Evolutionary conservation across 2,329 filamentous ascomycete species (phyloP).

Genomic region (Stemphylium beticola): DNA sequence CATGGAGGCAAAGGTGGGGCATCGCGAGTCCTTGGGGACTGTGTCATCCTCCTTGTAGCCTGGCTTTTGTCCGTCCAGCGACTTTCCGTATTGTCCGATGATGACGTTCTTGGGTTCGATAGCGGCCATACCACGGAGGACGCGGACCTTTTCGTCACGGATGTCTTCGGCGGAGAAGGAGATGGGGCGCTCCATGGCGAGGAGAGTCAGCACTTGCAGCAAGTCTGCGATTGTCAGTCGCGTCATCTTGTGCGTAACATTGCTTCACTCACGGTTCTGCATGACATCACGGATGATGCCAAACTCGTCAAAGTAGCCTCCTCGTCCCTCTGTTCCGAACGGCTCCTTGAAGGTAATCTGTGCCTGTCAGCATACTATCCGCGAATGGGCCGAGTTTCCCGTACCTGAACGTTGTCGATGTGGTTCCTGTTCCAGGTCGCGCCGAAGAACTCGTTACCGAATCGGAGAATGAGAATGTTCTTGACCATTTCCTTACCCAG

Average conservation of each 20-base stretch:
- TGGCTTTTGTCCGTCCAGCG: slow-evolving; percentile 93
- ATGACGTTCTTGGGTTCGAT: slow-evolving; percentile 99
- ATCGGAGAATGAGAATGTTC: slow-evolving; percentile 97
- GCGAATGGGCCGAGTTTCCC: slow-evolving; percentile 3
- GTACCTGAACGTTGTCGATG: slow-evolving; percentile 93
- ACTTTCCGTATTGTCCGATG: slow-evolving; percentile 97
- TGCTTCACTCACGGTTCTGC: slow-evolving; percentile 77
- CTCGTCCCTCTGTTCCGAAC: slow-evolving; percentile 96
- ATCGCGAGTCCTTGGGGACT: slow-evolving; percentile 94
- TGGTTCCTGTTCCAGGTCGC: slow-evolving; percentile 99
- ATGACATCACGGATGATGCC: slow-evolving; percentile 99
- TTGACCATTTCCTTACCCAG: slow-evolving; percentile 99
- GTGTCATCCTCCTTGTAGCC: slow-evolving; percentile 99
- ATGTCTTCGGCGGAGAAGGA: slow-evolving; percentile 99
- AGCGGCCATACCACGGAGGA: slow-evolving; percentile 87
- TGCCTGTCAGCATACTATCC: slow-evolving; percentile 15
- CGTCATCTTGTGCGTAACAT: neutral
- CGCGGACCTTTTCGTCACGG: slow-evolving; percentile 97
- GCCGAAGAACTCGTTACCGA: slow-evolving; percentile 98
- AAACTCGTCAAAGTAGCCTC: slow-evolving; percentile 99
- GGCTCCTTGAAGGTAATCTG: slow-evolving; percentile 98
- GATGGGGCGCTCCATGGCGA: slow-evolving; percentile 98
- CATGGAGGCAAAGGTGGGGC: slow-evolving; percentile 96
- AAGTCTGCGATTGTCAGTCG: slow-evolving; percentile 62
- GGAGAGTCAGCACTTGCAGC: slow-evolving; percentile 91